These are phyloP conservation scores for Porphyra umbilicalis DNA, from an alignment of 31 red algal species.

Conservation along the genomic window DNA sequence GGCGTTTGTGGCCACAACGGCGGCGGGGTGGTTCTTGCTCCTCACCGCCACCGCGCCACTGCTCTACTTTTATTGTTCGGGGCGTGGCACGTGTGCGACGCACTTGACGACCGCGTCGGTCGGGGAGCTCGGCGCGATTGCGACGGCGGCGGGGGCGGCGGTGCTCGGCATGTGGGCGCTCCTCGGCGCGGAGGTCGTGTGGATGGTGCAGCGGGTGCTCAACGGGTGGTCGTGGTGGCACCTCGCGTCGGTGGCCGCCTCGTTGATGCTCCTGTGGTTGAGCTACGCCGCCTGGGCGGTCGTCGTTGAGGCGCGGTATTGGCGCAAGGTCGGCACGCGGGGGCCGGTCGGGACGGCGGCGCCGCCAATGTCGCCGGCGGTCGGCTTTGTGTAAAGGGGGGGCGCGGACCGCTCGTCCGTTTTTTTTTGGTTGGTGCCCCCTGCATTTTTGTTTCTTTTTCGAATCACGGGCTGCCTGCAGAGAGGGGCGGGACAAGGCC, in stretches of 20 bases:
- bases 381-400: not conserved
- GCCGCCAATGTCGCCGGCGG: not conserved
- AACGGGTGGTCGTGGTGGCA: not conserved
- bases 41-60: not conserved
- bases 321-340: not conserved
- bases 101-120: not conserved
- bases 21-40: not conserved
- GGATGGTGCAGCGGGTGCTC: not conserved
- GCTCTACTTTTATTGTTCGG: not conserved
- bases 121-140: not conserved
- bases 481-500: too few species aligned
- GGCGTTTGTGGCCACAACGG: not conserved
- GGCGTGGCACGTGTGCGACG: not conserved
- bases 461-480: too few species aligned
- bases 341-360: not conserved
- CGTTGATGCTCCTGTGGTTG: not conserved
- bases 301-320: not conserved
- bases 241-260: not conserved
- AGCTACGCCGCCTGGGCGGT: slow-evolving; percentile 1
- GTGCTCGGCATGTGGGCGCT: not conserved
- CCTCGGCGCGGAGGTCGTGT: not conserved
- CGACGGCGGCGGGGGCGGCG: not conserved
- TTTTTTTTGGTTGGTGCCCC: not conserved
- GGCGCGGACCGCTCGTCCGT: not conserved
- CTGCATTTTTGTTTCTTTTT: too few species aligned